Evolutionary conservation across 2,329 filamentous ascomycete genomes (phyloP).

Genomic region (Epichloe sibirici): DNA sequence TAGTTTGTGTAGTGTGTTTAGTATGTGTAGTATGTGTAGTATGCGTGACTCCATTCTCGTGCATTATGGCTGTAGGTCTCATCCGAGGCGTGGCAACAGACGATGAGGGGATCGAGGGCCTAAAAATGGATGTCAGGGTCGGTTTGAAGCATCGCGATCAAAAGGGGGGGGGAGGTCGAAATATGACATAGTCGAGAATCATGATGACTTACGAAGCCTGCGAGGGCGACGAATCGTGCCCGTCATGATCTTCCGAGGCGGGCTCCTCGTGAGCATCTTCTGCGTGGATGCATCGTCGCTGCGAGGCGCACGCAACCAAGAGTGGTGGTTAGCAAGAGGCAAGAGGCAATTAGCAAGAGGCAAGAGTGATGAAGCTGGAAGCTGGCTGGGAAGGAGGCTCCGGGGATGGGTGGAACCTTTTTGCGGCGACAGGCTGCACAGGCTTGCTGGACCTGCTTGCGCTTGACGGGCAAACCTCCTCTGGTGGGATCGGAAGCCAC

Average conservation of each 20-base stretch:
- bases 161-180: too few species aligned
- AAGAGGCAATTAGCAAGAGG: background rate
- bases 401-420: conserved; percentile 27
- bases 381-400: background rate
- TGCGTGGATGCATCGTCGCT: conserved; percentile 34
- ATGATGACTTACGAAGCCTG: conserved; percentile 18
- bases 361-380: background rate
- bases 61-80: background rate
- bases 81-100: background rate
- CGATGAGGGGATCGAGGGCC: background rate
- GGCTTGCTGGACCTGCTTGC: conserved; percentile 47
- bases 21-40: background rate
- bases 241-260: conserved; percentile 14
- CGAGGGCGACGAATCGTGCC: conserved; percentile 15
- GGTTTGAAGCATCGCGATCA: background rate
- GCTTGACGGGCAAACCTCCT: conserved; percentile 42
- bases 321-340: conserved; percentile 2
- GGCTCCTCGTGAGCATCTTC: conserved; percentile 21
- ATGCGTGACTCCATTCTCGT: background rate
- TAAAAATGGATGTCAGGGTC: background rate
- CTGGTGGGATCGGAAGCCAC: conserved; percentile 39
- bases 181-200: background rate
- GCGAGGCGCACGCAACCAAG: conserved; percentile 1
- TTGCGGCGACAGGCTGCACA: conserved; percentile 42
- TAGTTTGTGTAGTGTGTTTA: background rate